Percentiles rank a stretch among this genome's conserved stretches.
Evolutionary conservation across 1,284 basidiomycete species (phyloP).

Genomic region (Tylopilus sp.): DNA sequence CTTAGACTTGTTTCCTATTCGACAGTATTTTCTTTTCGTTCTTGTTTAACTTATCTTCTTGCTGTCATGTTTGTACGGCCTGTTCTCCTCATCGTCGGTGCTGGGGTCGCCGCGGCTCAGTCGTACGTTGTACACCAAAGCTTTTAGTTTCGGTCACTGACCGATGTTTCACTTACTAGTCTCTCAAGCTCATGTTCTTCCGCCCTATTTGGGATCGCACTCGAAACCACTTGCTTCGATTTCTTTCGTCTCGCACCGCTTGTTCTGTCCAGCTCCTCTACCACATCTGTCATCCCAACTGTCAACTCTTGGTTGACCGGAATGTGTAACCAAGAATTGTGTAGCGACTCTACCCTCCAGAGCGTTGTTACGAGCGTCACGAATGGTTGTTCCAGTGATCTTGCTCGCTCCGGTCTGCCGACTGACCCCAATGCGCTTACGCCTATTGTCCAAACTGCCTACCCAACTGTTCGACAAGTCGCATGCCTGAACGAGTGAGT

Average conservation of each 20-base stretch:
- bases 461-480: constrained; percentile 62
- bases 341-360: constrained; percentile 64
- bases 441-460: constrained; percentile 51
- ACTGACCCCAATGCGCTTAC: constrained; percentile 11
- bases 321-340: constrained; percentile 64
- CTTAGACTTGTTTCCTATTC: neutral
- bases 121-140: constrained; percentile 50
- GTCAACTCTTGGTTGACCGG: constrained; percentile 69
- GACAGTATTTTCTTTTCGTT: no score
- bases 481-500: constrained; percentile 69
- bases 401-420: constrained; percentile 46
- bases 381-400: constrained; percentile 62
- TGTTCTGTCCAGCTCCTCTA: constrained; percentile 46
- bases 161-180: constrained; percentile 7
- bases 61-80: constrained; percentile 40
- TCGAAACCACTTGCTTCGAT: constrained; percentile 69
- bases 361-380: constrained; percentile 56
- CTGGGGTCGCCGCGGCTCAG: constrained; percentile 57
- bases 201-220: constrained; percentile 52
- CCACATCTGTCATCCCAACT: constrained; percentile 60
- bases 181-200: constrained; percentile 41
- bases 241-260: constrained; percentile 55
- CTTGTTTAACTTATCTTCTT: constrained; percentile 2
- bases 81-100: constrained; percentile 47
- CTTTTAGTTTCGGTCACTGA: constrained; percentile 20